Conservation (phyloP, 768 basidiomycete species). For the Xerocomus spinulosus region DNA sequence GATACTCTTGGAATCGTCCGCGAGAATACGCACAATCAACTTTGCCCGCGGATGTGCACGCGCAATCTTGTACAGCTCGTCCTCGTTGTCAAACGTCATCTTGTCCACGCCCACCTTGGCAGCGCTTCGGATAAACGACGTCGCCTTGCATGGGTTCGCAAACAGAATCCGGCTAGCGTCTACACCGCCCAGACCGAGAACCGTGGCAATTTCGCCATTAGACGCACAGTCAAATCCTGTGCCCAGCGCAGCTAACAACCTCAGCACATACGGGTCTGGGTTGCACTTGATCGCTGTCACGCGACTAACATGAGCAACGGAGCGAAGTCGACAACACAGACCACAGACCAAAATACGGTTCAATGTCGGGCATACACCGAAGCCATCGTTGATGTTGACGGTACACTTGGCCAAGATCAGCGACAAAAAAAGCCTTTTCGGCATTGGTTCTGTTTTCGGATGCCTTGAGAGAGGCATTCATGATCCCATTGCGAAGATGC, state of each 20-base stretch:
- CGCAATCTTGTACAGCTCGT: conserved; percentile 92
- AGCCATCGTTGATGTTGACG: conserved; percentile 82
- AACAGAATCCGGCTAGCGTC: conserved; percentile 85
- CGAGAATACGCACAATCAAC: conserved; percentile 89
- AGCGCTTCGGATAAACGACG: conserved; percentile 86
- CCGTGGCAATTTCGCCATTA: conserved; percentile 82
- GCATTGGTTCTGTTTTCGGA: conserved; percentile 61
- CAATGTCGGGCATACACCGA: conserved; percentile 71
- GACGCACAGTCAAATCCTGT: conserved; percentile 98
- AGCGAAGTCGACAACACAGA: conserved; percentile 12
- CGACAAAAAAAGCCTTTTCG: conserved; percentile 95
- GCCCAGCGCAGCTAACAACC: conserved; percentile 85
- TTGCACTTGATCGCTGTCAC: conserved; percentile 91
- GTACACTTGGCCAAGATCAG: conserved; percentile 86
- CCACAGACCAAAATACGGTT: conserved; percentile 86
- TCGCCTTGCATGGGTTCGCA: conserved; percentile 98
- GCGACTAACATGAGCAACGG: conserved; percentile 22
- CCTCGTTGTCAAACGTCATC: conserved; percentile 98
- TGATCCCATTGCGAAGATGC: conserved; percentile 74
- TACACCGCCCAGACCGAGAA: conserved; percentile 70
- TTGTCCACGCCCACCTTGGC: conserved; percentile 73
- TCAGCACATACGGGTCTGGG: conserved; percentile 91
- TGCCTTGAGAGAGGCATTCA: conserved; percentile 52
- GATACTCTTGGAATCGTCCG: conserved; percentile 94
- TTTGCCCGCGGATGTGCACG: conserved; percentile 76